A percentile compares a stretch with the other conserved stretches of the same genome.
Conservation (phyloP, 2,329 filamentous ascomycete species). For the Colletotrichum camelliae region DNA sequence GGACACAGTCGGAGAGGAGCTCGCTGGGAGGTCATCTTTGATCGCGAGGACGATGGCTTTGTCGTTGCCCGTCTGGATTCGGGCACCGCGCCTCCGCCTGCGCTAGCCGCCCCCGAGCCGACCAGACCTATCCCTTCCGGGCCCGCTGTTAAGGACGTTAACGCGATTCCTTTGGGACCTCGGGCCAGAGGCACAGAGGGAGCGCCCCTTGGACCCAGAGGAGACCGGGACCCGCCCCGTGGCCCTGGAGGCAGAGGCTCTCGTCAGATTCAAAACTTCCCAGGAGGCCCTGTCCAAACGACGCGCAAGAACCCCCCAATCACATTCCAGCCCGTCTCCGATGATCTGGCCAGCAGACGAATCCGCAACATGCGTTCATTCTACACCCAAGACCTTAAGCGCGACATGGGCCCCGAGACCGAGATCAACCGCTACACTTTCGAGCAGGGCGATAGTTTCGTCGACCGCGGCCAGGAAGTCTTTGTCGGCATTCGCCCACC, state of each 20-base stretch:
- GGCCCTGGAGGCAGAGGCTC: conserved; percentile 29
- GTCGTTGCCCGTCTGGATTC: conserved; percentile 59
- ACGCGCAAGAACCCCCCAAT: conserved; percentile 50
- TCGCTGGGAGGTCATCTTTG: conserved; percentile 79
- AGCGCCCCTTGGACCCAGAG: conserved; percentile 42
- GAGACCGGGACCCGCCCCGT: conserved; percentile 37
- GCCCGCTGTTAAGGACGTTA: conserved; percentile 27
- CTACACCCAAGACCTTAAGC: conserved; percentile 46
- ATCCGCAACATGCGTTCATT: conserved; percentile 60
- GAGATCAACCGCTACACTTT: conserved; percentile 75
- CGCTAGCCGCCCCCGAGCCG: conserved; percentile 13
- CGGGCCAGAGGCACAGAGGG: conserved; percentile 17
- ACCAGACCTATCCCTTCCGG: conserved; percentile 9
- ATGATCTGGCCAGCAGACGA: conserved; percentile 68
- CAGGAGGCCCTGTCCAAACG: conserved; percentile 27
- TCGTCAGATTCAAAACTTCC: conserved; percentile 22
- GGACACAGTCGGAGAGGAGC: conserved; percentile 46
- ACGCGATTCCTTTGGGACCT: conserved; percentile 43
- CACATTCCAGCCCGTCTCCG: conserved; percentile 62
- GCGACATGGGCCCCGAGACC: conserved; percentile 49
- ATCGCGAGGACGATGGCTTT: conserved; percentile 57
- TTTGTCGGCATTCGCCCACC: conserved; percentile 69
- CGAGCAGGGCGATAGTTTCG: conserved; percentile 68
- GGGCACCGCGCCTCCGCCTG: conserved; percentile 10
- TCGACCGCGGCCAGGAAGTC: conserved; percentile 76